phyloP scores from a whole-genome alignment of 345 rosid species.

The Acer negundo region DNA sequence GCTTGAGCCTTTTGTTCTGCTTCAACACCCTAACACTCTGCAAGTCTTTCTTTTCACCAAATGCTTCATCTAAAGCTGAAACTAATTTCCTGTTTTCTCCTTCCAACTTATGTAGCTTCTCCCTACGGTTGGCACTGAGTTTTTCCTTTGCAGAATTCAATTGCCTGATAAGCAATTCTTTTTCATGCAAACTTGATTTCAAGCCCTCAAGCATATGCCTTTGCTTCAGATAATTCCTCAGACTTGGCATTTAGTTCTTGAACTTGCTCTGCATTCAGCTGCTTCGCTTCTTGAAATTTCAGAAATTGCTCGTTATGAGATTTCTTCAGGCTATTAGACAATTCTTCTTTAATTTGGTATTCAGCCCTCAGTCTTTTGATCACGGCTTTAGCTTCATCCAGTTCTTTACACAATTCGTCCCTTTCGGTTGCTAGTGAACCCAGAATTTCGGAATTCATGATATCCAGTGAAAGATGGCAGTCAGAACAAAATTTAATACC shows the following conservation, averaged over 20 bases:
- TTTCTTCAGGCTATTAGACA: conserved; percentile 12
- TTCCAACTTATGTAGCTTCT: conserved; percentile 5
- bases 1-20: not conserved
- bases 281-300: conserved; percentile 6
- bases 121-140: not conserved
- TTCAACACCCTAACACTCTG: conserved; percentile 1
- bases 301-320: not conserved
- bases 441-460: not conserved
- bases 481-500: too few species aligned
- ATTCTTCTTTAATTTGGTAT: conserved; percentile 1
- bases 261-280: not conserved
- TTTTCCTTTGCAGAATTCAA: conserved; percentile 13
- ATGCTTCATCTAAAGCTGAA: conserved; percentile 14
- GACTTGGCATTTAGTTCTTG: not conserved
- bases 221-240: conserved; percentile 14
- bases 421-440: not conserved
- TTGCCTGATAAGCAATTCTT: not conserved
- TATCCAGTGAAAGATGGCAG: not conserved
- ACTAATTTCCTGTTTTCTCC: not conserved
- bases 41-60: conserved; percentile 1
- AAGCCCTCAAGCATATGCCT: not conserved
- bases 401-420: not conserved
- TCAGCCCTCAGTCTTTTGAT: conserved; percentile 4
- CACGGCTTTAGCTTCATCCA: conserved; percentile 7
- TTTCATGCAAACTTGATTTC: conserved; percentile 6